Base-by-base conservation (phyloP, 176 grass and related monocot species). In the Carex parvula region DNA sequence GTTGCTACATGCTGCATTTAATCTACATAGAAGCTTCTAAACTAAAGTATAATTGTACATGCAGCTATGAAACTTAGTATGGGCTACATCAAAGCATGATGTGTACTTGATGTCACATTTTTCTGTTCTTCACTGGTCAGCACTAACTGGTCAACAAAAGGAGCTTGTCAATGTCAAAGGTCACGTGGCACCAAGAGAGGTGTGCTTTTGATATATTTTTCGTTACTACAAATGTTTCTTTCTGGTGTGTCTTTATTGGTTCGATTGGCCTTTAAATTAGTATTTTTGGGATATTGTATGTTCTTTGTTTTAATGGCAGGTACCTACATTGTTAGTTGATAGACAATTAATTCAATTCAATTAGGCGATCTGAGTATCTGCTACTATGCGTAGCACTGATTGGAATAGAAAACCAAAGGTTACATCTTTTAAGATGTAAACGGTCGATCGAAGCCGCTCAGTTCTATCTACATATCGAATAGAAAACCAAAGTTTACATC, bases 51-150 rank as follows among this genome's bases (percentile, higher is more conserved):
- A 70, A 64, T 82, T 93, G 20, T 83, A 54, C 56, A 16, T 87
- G 58, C 90, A 96, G 93, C 77, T 96, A 77, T 89, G 93, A 81
- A 96, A 96, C 87, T 92, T 96, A 83, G 84, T 96, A 37, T 96
- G 91, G 93, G 89, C 93, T 71, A 93, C 93, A 76, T 93, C 93
- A 56, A 96, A 96, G 85, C 93, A 96, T 62, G 93, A 96, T 8
- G 83, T 91, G 48, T 96, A 89, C 75, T 68, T 91, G 72, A 88
- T 88, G 60, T 90, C 88, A 17, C 46, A 89, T 89, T 96, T 68
- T 86, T 86, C 83, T 42, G 77, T 96, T 79, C 86, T 68, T 86
- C 93, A 96, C 61, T 96, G 93, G 93, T 96, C 93, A 1, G 88
- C 93, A 66, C 80, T 96, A 83, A 89, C 50, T 65, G 71, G 85